Evolutionary conservation across 2,329 filamentous ascomycete species (phyloP).

Genomic region (Knoxdaviesia proteae): DNA sequence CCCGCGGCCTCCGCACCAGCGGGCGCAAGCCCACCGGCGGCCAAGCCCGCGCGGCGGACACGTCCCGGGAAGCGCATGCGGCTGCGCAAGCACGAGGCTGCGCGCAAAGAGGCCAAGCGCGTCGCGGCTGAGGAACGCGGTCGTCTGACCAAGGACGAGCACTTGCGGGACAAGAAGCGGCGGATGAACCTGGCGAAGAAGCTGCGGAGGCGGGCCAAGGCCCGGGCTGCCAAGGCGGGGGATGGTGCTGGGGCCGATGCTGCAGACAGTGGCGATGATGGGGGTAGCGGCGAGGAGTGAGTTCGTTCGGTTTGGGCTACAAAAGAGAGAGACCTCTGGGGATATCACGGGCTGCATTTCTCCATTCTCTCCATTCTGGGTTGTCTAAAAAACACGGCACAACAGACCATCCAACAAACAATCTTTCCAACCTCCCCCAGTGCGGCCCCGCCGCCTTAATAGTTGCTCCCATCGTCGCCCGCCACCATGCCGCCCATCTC

Average conservation of each 20-base stretch:
- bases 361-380: too few species aligned
- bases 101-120: conserved; percentile 29
- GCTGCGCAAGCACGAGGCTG: conserved; percentile 32
- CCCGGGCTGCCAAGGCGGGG: conserved; percentile 20
- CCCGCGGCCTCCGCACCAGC: conserved; percentile 11
- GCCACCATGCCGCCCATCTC: too few species aligned
- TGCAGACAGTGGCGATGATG: conserved; percentile 6
- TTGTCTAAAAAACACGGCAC: too few species aligned
- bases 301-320: too few species aligned
- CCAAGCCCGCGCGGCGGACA: too few species aligned
- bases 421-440: too few species aligned
- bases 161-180: conserved; percentile 36
- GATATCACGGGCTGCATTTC: too few species aligned
- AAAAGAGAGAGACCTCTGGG: too few species aligned
- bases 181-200: conserved; percentile 39
- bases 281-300: background rate
- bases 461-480: too few species aligned
- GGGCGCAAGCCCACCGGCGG: too few species aligned
- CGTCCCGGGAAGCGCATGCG: conserved; percentile 1
- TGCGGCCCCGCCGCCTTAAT: too few species aligned
- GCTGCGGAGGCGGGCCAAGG: conserved; percentile 34
- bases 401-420: too few species aligned
- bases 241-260: conserved; percentile 14
- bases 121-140: conserved; percentile 18
- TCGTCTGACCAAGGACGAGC: conserved; percentile 23